Evolutionary conservation across 495 filamentous ascomycete genomes (phyloP).

Genomic region (Trichoderma asperelloides): DNA sequence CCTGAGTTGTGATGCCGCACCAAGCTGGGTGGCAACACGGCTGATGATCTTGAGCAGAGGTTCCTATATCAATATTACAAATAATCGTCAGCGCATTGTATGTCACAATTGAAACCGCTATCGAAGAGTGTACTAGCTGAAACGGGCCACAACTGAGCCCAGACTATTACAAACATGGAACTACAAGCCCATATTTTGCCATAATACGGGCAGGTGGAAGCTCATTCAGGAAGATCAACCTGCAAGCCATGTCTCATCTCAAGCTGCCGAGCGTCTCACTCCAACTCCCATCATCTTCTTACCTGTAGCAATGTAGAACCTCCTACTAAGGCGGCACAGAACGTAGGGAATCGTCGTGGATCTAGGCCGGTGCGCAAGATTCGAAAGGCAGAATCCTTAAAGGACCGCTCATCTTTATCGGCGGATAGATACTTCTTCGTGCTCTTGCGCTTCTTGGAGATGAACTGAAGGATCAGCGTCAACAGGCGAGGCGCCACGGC

Average conservation of each 20-base stretch:
- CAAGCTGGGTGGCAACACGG: background rate
- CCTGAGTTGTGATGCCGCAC: background rate
- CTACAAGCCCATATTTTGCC: constrained; percentile 8
- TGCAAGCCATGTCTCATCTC: background rate
- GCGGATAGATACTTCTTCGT: constrained; percentile 3
- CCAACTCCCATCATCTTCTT: constrained; percentile 16
- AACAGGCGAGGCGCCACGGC: constrained; percentile 58
- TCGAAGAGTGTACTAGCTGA: background rate
- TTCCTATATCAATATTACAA: background rate
- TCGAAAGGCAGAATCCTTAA: constrained; percentile 29
- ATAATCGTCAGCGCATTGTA: background rate
- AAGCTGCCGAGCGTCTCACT: background rate
- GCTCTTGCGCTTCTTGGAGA: constrained; percentile 35
- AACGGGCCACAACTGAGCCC: background rate
- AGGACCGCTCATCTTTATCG: constrained; percentile 23
- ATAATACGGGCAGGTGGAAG: background rate
- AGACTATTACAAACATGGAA: background rate
- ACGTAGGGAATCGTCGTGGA: constrained; percentile 64
- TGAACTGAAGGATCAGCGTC: constrained; percentile 41
- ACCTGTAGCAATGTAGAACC: constrained; percentile 67
- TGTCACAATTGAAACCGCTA: background rate
- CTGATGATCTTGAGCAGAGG: constrained; percentile 5
- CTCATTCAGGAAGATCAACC: background rate
- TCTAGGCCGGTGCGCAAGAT: constrained; percentile 40
- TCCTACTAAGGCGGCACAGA: constrained; percentile 68